These are phyloP conservation scores for Teunomyces lycoperdinae DNA, from an alignment of 805 yeast species.

Conservation along the genomic window DNA sequence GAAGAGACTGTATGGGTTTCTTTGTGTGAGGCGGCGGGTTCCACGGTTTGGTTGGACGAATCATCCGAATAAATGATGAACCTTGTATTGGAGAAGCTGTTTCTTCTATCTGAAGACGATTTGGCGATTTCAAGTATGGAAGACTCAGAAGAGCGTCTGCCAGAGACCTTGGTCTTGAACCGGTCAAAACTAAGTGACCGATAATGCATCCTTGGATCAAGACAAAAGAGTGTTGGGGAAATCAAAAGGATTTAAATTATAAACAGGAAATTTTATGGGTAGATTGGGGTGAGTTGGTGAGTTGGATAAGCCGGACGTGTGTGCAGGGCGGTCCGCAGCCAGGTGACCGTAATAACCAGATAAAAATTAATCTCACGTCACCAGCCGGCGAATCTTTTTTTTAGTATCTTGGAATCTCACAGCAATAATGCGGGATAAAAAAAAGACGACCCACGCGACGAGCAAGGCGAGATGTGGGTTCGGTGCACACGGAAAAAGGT, in stretches of 20 bases:
- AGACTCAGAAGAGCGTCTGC: conserved; percentile 25
- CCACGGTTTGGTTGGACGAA: conserved; percentile 1
- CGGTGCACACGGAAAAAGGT: too few relatives aligned
- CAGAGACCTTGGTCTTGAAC: conserved; percentile 24
- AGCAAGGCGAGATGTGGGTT: too few relatives aligned
- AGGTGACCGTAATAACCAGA: neutral
- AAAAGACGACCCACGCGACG: too few relatives aligned
- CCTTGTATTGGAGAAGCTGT: conserved; percentile 20
- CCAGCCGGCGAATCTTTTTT: neutral
- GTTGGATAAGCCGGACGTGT: neutral
- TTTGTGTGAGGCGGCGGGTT: neutral
- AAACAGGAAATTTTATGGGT: neutral
- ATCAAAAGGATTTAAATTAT: neutral
- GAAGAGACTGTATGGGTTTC: neutral
- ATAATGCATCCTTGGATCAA: conserved; percentile 1
- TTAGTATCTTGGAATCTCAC: neutral
- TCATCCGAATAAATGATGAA: conserved; percentile 12
- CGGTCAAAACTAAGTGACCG: conserved; percentile 19
- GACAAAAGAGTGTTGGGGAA: neutral
- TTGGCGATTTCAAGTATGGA: conserved; percentile 18
- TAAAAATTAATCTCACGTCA: neutral
- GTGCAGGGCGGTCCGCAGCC: neutral
- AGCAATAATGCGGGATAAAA: neutral
- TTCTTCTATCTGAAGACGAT: conserved; percentile 14
- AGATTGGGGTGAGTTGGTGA: neutral